Percentiles rank a stretch among this genome's conserved stretches.
Conservation (phyloP, 2,329 filamentous ascomycete genomes). For the Chaetomium globosum region DNA sequence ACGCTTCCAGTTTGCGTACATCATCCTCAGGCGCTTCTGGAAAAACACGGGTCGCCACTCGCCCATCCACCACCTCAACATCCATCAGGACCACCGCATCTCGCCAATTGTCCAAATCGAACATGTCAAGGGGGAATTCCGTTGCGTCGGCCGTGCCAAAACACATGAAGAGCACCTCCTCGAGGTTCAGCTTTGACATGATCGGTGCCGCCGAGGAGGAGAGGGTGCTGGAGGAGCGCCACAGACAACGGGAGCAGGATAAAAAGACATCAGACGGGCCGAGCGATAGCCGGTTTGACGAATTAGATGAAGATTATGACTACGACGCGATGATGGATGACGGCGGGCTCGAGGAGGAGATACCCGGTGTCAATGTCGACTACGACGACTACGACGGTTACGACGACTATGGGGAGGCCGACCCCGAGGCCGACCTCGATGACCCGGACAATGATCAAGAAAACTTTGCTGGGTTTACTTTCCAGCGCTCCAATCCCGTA, state of each 20-base stretch:
- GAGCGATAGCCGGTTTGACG: slow-evolving; percentile 54
- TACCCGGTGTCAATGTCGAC: slow-evolving; percentile 57
- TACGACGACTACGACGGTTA: slow-evolving; percentile 40
- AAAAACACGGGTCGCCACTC: slow-evolving; percentile 24
- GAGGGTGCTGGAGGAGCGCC: slow-evolving; percentile 71
- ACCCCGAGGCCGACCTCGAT: slow-evolving; percentile 41
- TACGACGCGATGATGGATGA: slow-evolving; percentile 68
- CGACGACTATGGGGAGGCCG: slow-evolving; percentile 38
- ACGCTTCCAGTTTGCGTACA: slow-evolving; percentile 41
- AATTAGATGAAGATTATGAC: slow-evolving; percentile 65
- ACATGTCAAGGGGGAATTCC: slow-evolving; percentile 47
- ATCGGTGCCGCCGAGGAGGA: slow-evolving; percentile 68
- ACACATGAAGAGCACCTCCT: slow-evolving; percentile 76
- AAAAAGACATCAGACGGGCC: slow-evolving; percentile 52
- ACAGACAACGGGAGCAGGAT: slow-evolving; percentile 67
- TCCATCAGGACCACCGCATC: slow-evolving; percentile 51
- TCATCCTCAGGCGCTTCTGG: slow-evolving; percentile 42
- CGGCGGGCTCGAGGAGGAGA: slow-evolving; percentile 67
- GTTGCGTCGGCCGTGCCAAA: slow-evolving; percentile 56
- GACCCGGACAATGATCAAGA: slow-evolving; percentile 60
- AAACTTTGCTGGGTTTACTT: slow-evolving; percentile 63
- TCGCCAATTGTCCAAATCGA: slow-evolving; percentile 54
- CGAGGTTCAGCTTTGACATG: slow-evolving; percentile 81
- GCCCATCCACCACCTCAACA: slow-evolving; percentile 36
- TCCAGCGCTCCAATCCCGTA: slow-evolving; percentile 56